Conservation (phyloP, 257 asterid genomes). For the Fraxinus pennsylvanica region DNA sequence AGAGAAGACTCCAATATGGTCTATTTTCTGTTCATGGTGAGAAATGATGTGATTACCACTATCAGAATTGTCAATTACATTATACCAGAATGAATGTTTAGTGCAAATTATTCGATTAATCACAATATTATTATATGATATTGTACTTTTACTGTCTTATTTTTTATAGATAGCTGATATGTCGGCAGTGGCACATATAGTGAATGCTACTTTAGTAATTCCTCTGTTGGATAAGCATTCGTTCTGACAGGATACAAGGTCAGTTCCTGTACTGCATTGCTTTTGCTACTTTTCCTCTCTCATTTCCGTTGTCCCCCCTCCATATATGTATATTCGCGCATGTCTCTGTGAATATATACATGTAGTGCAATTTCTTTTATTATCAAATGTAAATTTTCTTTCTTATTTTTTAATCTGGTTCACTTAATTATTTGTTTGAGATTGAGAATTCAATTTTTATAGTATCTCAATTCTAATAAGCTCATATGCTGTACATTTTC, state of each 20-base stretch:
- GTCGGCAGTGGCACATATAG: constrained; percentile 91
- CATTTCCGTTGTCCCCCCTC: constrained; percentile 1
- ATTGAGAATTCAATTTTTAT: constrained; percentile 19
- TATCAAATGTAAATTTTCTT: neutral
- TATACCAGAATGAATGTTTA: neutral
- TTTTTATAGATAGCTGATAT: constrained; percentile 85
- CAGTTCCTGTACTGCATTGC: constrained; percentile 20
- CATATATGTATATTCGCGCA: neutral
- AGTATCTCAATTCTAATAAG: constrained; percentile 21
- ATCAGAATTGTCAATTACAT: constrained; percentile 11
- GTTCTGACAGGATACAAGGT: constrained; percentile 97
- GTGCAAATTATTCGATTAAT: neutral
- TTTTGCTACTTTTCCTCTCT: neutral
- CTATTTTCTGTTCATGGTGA: constrained; percentile 1
- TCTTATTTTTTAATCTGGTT: constrained; percentile 6
- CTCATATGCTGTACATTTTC: constrained; percentile 69
- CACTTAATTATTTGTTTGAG: neutral
- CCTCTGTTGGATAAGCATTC: constrained; percentile 91
- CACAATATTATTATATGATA: neutral
- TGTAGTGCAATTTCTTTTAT: neutral
- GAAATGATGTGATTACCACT: constrained; percentile 12
- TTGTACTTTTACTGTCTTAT: constrained; percentile 6
- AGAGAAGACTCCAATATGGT: constrained; percentile 5
- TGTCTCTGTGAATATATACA: neutral
- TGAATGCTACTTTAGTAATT: constrained; percentile 92